phyloP scores from a whole-genome alignment of 2,329 filamentous ascomycete species.

The Penicillium glabrum region DNA sequence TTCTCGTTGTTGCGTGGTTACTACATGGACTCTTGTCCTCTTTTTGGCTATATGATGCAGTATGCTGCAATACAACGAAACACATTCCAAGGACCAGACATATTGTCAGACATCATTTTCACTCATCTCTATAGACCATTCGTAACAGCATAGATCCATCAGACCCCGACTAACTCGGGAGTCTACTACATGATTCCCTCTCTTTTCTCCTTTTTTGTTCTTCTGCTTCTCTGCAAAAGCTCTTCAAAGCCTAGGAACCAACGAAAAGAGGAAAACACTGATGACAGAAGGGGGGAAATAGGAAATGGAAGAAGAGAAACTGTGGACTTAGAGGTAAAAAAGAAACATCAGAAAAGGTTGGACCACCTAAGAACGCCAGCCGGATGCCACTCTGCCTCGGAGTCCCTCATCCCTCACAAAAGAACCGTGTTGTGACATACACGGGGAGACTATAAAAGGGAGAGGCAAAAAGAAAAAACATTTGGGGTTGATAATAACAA shows the following conservation, averaged over 20 bases:
- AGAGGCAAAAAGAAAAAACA: conserved; percentile 32
- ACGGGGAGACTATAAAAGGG: conserved; percentile 32
- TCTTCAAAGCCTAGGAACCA: conserved; percentile 12
- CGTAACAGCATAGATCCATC: conserved; percentile 41
- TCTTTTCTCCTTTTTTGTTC: conserved; percentile 10
- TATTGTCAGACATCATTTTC: conserved; percentile 30
- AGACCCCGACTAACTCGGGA: conserved; percentile 20
- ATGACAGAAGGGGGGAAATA: conserved; percentile 23
- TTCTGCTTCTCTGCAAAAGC: conserved; percentile 10
- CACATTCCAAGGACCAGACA: conserved; percentile 2
- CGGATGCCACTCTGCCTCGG: conserved; percentile 41
- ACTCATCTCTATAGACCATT: conserved; percentile 43
- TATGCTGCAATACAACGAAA: not conserved
- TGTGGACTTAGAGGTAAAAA: conserved; percentile 28
- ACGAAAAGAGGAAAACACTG: conserved; percentile 14
- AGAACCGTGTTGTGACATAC: conserved; percentile 30
- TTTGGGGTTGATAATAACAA: conserved; percentile 30
- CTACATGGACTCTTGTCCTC: not conserved
- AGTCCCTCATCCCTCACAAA: conserved; percentile 35
- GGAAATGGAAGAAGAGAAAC: conserved; percentile 21
- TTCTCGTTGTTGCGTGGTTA: not conserved
- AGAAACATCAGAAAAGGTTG: conserved; percentile 28
- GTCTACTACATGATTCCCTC: conserved; percentile 21
- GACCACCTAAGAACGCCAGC: conserved; percentile 44
- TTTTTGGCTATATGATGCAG: not conserved